These are phyloP conservation scores for Tausonia pullulans DNA, from an alignment of 1,284 basidiomycete genomes.

Conservation along the genomic window DNA sequence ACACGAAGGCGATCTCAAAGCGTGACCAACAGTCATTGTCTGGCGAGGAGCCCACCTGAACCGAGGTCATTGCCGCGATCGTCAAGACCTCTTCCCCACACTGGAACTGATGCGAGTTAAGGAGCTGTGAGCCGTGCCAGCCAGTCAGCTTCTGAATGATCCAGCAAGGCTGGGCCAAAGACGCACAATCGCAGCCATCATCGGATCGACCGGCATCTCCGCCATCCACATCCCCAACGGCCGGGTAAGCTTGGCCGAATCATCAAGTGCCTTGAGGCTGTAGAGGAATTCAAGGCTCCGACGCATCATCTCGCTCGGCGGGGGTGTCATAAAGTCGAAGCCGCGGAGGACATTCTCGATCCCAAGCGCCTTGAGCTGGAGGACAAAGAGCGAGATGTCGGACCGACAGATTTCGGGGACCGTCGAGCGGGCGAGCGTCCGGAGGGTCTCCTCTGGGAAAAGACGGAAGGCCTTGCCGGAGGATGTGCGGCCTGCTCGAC, in stretches of 20 bases:
- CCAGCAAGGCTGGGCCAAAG: neutral
- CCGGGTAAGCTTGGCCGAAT: conserved; percentile 38
- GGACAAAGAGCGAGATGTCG: conserved; percentile 74
- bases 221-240: conserved; percentile 44
- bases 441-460: conserved; percentile 57
- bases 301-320: conserved; percentile 74
- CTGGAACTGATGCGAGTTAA: conserved; percentile 65
- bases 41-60: conserved; percentile 48
- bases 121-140: conserved; percentile 46
- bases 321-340: conserved; percentile 85
- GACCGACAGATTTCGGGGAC: conserved; percentile 80
- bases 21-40: neutral
- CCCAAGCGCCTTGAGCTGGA: conserved; percentile 88
- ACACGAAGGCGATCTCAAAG: neutral
- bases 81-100: conserved; percentile 91
- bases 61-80: conserved; percentile 87
- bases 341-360: conserved; percentile 65
- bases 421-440: conserved; percentile 45
- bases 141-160: conserved; percentile 3
- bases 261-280: conserved; percentile 41
- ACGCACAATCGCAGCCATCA: conserved; percentile 46
- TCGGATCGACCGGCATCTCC: conserved; percentile 45
- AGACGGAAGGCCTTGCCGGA: conserved; percentile 88
- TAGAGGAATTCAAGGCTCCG: conserved; percentile 59
- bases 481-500: conserved; percentile 80